phyloP scores from a whole-genome alignment of 192 early-diverging fungal species.

The Linnemannia exigua region DNA sequence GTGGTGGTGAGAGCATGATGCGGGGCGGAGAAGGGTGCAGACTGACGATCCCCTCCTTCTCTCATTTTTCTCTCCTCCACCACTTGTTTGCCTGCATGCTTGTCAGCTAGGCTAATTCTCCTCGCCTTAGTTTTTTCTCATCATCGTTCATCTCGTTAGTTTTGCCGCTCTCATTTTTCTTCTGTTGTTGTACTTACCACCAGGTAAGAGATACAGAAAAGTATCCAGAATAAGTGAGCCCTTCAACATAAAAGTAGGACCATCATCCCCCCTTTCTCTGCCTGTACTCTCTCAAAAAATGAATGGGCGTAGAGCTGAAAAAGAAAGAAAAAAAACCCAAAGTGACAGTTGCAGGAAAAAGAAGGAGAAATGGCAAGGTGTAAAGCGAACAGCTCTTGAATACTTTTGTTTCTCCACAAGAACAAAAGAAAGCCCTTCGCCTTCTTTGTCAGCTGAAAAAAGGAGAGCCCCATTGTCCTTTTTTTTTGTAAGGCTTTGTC shows the following conservation, averaged over 20 bases:
- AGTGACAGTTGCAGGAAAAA: neutral
- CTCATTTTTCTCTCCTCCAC: neutral
- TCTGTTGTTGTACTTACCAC: neutral
- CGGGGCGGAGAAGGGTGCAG: neutral
- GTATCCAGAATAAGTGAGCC: neutral
- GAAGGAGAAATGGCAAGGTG: neutral
- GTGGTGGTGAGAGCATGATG: neutral
- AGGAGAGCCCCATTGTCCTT: neutral
- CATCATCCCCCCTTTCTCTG: neutral
- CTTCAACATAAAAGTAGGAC: neutral
- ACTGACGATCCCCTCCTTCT: neutral
- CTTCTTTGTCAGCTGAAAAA: neutral
- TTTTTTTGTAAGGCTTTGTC: neutral
- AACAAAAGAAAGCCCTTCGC: neutral
- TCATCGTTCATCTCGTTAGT: neutral
- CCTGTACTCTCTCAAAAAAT: neutral
- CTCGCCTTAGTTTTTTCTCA: neutral
- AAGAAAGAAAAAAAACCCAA: neutral
- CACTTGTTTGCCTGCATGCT: conserved; percentile 7
- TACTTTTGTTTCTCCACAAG: conserved; percentile 1
- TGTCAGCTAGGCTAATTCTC: neutral
- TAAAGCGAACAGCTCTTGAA: conserved; percentile 1
- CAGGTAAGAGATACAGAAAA: neutral
- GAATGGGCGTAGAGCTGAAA: neutral
- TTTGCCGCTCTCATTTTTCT: neutral